A percentile compares a stretch with the other conserved stretches of the same genome.
Conservation (phyloP, 75 land plant genomes). For the Selaginella moellendorffii region DNA sequence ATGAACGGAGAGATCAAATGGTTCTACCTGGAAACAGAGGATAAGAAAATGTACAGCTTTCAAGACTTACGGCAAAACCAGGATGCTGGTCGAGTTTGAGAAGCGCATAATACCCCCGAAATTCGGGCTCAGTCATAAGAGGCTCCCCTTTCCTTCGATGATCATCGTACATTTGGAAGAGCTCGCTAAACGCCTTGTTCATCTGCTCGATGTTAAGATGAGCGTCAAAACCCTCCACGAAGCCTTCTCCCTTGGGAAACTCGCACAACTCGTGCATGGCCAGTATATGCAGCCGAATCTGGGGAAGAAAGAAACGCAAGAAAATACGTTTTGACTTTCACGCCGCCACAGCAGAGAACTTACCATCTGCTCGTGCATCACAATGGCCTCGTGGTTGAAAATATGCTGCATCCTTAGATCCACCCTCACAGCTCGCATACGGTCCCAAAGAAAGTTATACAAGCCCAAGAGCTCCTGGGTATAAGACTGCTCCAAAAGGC, state of each 20-base stretch:
- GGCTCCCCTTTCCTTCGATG: constrained; percentile 57
- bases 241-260: constrained; percentile 84
- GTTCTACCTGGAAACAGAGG: constrained; percentile 58
- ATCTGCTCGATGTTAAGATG: constrained; percentile 97
- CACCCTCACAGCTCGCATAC: constrained; percentile 94
- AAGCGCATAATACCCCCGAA: constrained; percentile 94
- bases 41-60: background rate
- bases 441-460: constrained; percentile 92
- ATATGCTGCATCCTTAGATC: constrained; percentile 98
- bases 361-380: constrained; percentile 97
- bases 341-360: background rate
- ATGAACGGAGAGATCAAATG: constrained; percentile 96
- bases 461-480: constrained; percentile 49
- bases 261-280: constrained; percentile 99
- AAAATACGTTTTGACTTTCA: background rate
- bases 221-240: constrained; percentile 97
- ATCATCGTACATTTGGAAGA: constrained; percentile 96
- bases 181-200: constrained; percentile 94
- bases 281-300: constrained; percentile 92
- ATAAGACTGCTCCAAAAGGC: constrained; percentile 54
- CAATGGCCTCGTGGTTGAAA: constrained; percentile 55
- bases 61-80: constrained; percentile 64
- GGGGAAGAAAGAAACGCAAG: constrained; percentile 4
- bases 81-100: constrained; percentile 95
- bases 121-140: constrained; percentile 70